Evolutionary conservation across 2,329 filamentous ascomycete genomes (phyloP), one percentile per base, ranked within the genome.

Genomic region (Monosporascus ibericus): DNA sequence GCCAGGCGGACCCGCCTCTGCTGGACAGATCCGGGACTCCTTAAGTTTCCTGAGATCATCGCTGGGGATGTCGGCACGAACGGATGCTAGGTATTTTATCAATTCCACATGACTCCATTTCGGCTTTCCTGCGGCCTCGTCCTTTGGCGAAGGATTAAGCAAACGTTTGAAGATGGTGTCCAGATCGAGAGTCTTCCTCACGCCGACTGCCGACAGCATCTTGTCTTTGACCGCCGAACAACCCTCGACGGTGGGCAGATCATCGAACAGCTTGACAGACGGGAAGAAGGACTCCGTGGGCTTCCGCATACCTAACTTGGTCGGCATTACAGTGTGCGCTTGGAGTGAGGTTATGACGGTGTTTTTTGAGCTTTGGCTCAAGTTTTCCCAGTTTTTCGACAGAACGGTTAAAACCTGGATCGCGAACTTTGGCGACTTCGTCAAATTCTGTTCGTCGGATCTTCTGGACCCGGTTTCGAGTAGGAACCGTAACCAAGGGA

Each of bases 91-190:
- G 62, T 99, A 99, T 62, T 91, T 92, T 69, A 99, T 91, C 25
- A 99, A 76, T 66, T 99, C 92, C 55, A 96, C 85, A 66, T 97
- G 92, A 53, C 90, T 96, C 89, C 90, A 96, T 68, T 85, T 85
- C 55, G 78, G 79, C 22, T 74, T 71, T 22, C 75, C 75, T 38
- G 70, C 71, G 25, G 79, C 78, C n/a, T 76, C 74, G 9, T 68
- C 69, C 15, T 78, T 73, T 0, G 74, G 64, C 0, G 83, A 75
- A 17, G 80, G 78, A 49, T 80, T 85, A 59, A 96, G 79, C 44
- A 99, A 78, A 44, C 92, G 82, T 24, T 88, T 87, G 63, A 99
- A 97, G 30, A 99, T 95, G 30, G 95, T 92, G 34, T 90, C 90
- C 2, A 99, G 75, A 60, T 99, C 94, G 20, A 99, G 86, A 0